Conservation (phyloP, 2,329 filamentous ascomycete genomes). For the Ophiosphaerella narmari region DNA sequence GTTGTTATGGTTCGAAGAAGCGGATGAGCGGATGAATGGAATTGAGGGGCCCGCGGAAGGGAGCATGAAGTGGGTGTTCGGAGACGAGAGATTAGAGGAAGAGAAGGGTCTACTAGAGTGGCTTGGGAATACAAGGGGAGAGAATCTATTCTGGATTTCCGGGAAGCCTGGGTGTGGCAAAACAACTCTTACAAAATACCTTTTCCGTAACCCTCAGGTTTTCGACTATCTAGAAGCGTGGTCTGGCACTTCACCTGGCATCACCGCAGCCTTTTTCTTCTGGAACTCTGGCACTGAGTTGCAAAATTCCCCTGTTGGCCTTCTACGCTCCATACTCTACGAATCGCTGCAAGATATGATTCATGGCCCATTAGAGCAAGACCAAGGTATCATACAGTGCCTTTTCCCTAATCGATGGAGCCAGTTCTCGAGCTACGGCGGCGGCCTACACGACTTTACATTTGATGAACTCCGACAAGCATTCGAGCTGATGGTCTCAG, state of each 20-base stretch:
- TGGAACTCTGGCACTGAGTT: constrained; percentile 46
- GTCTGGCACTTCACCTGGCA: constrained; percentile 33
- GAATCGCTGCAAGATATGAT: constrained; percentile 40
- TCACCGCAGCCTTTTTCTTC: constrained; percentile 52
- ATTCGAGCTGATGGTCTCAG: constrained; percentile 34
- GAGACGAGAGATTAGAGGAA: constrained; percentile 15
- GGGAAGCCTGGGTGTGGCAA: constrained; percentile 54
- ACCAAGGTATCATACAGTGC: constrained; percentile 26
- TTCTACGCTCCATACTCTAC: constrained; percentile 35
- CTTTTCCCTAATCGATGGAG: constrained; percentile 37
- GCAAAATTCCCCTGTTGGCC: constrained; percentile 30
- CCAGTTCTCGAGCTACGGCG: constrained; percentile 34
- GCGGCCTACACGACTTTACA: constrained; percentile 26
- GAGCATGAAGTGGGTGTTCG: constrained; percentile 31
- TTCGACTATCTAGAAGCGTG: constrained; percentile 34
- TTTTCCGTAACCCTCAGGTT: constrained; percentile 31
- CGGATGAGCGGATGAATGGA: constrained; percentile 31
- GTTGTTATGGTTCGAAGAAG: constrained; percentile 25
- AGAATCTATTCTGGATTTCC: constrained; percentile 39
- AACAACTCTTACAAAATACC: constrained; percentile 52
- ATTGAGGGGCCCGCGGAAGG: constrained; percentile 23
- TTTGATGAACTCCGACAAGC: constrained; percentile 25
- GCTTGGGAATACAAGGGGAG: constrained; percentile 29
- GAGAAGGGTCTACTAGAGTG: constrained; percentile 30
- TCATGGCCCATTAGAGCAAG: constrained; percentile 33